These are phyloP conservation scores for Phaffia tasmanica DNA, from an alignment of 768 basidiomycete genomes.

Conservation along the genomic window DNA sequence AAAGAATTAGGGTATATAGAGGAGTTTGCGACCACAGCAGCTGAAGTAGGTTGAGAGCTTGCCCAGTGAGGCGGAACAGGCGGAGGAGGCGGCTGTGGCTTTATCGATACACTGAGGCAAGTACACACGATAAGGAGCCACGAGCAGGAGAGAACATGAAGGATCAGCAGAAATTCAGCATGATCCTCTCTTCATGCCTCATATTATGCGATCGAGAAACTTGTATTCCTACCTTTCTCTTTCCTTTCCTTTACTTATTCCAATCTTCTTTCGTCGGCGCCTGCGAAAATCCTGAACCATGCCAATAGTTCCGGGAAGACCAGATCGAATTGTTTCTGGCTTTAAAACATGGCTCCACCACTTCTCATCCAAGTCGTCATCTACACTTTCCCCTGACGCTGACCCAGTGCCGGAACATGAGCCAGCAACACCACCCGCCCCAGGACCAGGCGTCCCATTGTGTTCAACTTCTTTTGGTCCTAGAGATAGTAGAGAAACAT, in stretches of 20 bases:
- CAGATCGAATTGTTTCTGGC: constrained; percentile 12
- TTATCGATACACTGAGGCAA: not conserved
- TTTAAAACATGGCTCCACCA: constrained; percentile 20
- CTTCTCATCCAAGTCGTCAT: constrained; percentile 10
- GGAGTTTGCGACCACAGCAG: not conserved
- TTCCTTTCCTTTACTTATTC: constrained; percentile 18
- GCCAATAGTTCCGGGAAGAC: constrained; percentile 2
- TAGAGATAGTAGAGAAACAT: not conserved
- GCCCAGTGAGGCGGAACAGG: not conserved
- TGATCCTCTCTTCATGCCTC: too few relatives aligned
- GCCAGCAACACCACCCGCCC: too few relatives aligned
- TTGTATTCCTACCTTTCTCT: constrained; percentile 6
- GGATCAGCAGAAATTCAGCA: not conserved
- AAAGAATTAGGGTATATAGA: constrained; percentile 1
- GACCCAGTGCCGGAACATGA: too few relatives aligned
- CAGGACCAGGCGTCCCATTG: not conserved
- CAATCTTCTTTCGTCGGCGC: constrained; percentile 24
- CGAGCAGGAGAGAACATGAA: not conserved
- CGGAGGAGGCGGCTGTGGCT: constrained; percentile 14
- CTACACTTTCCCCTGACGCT: not conserved
- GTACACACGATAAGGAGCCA: not conserved
- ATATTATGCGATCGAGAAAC: too few relatives aligned
- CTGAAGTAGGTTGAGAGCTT: not conserved
- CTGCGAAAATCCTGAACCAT: constrained; percentile 27
- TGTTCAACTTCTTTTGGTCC: not conserved